Percentiles rank a stretch among this genome's conserved stretches.
phyloP scores from a whole-genome alignment of 805 yeast species.

The Candida ortonii region DNA sequence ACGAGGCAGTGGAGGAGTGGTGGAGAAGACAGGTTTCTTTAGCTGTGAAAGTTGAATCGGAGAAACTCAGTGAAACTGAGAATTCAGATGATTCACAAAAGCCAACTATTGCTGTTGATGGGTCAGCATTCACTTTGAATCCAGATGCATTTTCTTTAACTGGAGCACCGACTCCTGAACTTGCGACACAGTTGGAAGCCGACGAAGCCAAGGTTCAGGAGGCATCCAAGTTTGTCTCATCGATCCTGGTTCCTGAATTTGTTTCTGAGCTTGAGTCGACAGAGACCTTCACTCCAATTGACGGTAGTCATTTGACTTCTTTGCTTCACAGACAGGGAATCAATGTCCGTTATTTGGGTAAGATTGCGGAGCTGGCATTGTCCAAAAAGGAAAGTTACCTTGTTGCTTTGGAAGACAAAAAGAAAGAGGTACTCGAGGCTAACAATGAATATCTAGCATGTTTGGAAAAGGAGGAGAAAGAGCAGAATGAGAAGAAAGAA shows the following conservation, averaged over 20 bases:
- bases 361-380: constrained; percentile 38
- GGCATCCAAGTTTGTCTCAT: constrained; percentile 60
- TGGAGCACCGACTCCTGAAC: constrained; percentile 37
- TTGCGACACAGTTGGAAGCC: constrained; percentile 35
- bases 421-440: constrained; percentile 32
- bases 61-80: constrained; percentile 33
- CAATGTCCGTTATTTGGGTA: constrained; percentile 84
- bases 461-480: constrained; percentile 25
- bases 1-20: constrained; percentile 91
- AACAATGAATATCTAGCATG: constrained; percentile 13
- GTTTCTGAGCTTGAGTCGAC: constrained; percentile 53
- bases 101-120: constrained; percentile 51
- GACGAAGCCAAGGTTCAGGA: constrained; percentile 68
- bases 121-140: constrained; percentile 58
- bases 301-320: constrained; percentile 71
- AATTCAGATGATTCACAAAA: constrained; percentile 33
- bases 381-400: constrained; percentile 23
- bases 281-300: constrained; percentile 61
- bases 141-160: constrained; percentile 70
- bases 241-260: constrained; percentile 59
- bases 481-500: constrained; percentile 31
- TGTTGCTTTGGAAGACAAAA: constrained; percentile 20
- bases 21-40: constrained; percentile 66
- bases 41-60: constrained; percentile 48
- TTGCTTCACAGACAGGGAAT: constrained; percentile 79